Evolutionary conservation across 1,139 yeast genomes (phyloP).

Genomic region (Suhomyces guaymorum): DNA sequence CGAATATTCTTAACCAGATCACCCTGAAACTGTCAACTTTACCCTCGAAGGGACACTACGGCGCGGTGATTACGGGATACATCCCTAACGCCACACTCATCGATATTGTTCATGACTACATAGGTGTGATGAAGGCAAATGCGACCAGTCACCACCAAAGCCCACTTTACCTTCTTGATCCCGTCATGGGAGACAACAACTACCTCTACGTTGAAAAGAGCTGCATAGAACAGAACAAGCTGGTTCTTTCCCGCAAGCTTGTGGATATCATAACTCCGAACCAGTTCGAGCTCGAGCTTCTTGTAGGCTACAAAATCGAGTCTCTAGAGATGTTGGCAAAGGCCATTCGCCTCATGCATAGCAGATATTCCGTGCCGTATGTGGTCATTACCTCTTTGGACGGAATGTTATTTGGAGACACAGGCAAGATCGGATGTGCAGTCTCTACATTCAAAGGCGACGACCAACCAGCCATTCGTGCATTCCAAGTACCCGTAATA

Average conservation of each 20-base stretch:
- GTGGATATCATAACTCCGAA: slow-evolving; percentile 85
- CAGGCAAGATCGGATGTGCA: slow-evolving; percentile 46
- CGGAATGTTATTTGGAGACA: slow-evolving; percentile 15
- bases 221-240: slow-evolving; percentile 65
- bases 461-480: slow-evolving; percentile 1
- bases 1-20: slow-evolving; percentile 9
- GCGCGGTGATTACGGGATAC: slow-evolving; percentile 32
- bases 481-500: slow-evolving; percentile 46
- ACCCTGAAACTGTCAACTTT: slow-evolving; percentile 1
- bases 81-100: slow-evolving; percentile 38
- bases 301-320: slow-evolving; percentile 55
- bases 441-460: slow-evolving; percentile 39
- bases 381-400: slow-evolving; percentile 67
- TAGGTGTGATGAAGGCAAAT: slow-evolving; percentile 13
- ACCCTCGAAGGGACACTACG: slow-evolving; percentile 11
- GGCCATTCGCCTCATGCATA: slow-evolving; percentile 54
- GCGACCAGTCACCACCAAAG: slow-evolving; percentile 20
- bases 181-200: slow-evolving; percentile 94
- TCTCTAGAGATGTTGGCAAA: slow-evolving; percentile 39
- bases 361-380: slow-evolving; percentile 52
- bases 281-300: slow-evolving; percentile 81
- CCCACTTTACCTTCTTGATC: slow-evolving; percentile 70
- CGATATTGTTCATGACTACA: slow-evolving; percentile 17
- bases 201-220: slow-evolving; percentile 72
- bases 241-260: slow-evolving; percentile 48